Evolutionary conservation across 2,329 filamentous ascomycete species (phyloP), one percentile per base, ranked within the genome.

Genomic region (Alternaria atra): DNA sequence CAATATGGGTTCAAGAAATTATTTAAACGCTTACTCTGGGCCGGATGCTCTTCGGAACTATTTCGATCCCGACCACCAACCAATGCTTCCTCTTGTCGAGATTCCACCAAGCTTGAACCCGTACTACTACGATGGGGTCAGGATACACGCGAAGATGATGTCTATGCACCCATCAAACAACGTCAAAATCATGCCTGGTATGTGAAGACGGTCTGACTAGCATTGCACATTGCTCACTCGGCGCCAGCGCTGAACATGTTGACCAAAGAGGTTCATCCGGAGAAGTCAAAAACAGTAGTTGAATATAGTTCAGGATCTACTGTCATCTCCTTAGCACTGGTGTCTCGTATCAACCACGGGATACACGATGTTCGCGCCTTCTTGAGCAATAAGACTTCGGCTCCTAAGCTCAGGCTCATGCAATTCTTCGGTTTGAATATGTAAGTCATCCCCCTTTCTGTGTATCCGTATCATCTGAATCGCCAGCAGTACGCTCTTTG

Each of bases 91-190:
- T 1, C 80, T 90, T 2, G 85, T 90, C 5, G 88, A 90, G 75
- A 76, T 90, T 3, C 87, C 87, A 0, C 79, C 81, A 15, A 77
- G 75, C 10, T 78, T 90, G 34, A 90, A 90, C 60, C 86, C 87
- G 2, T 86, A 84, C 63, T 80, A 83, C 20, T 64, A 81, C 27
- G 83, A 89, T 83, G 85, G 85, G 4, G 84, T 90, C 5, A 83
- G 86, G 10, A 87, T 90, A 53, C 89, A 88, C 64, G 87, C 87
- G 37, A 89, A 90, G 77, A 86, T 90, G 85, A 85, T 90, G 83
- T 87, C 85, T 2, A 85, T 85, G 80, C 85, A 87, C 67, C 87
- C 88, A 1, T 85, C 87, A 4, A 86, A 90, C 62, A 90, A 90
- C 48, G 87, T 90, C 65, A 90, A 90, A 70, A 83, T 84, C 2